Conservation (phyloP, 2,329 filamentous ascomycete species). For the Rhynchosporium agropyri region DNA sequence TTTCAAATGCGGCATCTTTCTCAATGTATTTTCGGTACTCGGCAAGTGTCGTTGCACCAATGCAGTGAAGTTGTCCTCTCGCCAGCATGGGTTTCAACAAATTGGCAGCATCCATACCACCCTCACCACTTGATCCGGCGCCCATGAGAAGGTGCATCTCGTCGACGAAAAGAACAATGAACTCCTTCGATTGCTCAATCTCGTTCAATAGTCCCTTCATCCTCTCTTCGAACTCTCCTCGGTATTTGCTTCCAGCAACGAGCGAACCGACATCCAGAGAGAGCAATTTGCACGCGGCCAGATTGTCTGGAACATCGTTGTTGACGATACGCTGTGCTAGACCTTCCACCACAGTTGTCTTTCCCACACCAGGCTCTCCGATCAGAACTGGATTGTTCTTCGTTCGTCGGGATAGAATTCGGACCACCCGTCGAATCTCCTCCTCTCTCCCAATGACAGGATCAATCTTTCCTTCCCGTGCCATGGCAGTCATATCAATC, state of each 20-base stretch:
- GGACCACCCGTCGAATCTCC: conserved; percentile 88
- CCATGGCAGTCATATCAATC: conserved; percentile 96
- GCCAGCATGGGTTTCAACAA: conserved; percentile 98
- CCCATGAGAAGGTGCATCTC: conserved; percentile 99
- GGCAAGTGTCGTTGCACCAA: conserved; percentile 90
- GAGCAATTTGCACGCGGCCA: conserved; percentile 90
- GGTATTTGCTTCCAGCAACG: conserved; percentile 96
- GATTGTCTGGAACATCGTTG: conserved; percentile 91
- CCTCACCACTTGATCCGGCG: conserved; percentile 89
- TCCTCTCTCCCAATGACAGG: conserved; percentile 96
- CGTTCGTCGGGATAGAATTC: conserved; percentile 88
- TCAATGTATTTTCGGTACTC: conserved; percentile 99
- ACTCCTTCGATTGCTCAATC: conserved; percentile 91
- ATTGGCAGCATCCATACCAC: conserved; percentile 98
- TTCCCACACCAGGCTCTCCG: conserved; percentile 96
- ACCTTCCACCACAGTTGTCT: conserved; percentile 97
- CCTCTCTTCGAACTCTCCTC: conserved; percentile 97
- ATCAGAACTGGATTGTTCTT: conserved; percentile 99
- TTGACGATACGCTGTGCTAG: conserved; percentile 95
- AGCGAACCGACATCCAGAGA: conserved; percentile 94
- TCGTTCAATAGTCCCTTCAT: conserved; percentile 99
- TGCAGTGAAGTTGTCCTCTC: conserved; percentile 94
- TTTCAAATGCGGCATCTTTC: conserved; percentile 96
- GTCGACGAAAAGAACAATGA: conserved; percentile 97
- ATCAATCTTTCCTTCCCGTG: conserved; percentile 95